Evolutionary conservation across 139 green algal genomes (phyloP).

Genomic region (Micromonas commoda): DNA sequence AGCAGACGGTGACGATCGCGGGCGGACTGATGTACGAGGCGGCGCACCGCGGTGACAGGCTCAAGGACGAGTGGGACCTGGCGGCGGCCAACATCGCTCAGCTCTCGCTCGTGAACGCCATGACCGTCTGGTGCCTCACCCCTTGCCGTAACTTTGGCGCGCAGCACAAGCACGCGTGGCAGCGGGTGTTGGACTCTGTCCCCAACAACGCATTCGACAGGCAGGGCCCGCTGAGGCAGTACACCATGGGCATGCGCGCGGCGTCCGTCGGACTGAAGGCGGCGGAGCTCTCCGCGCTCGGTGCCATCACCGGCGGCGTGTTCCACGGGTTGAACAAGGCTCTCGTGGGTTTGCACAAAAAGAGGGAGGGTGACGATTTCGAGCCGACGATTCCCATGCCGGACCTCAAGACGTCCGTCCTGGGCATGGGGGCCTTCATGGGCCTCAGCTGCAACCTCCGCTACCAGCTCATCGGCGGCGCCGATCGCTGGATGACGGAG

Average conservation of each 20-base stretch:
- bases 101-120: conserved; percentile 68
- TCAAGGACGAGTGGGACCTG: conserved; percentile 80
- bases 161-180: conserved; percentile 72
- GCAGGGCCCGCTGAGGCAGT: conserved; percentile 68
- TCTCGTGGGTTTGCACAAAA: conserved; percentile 44
- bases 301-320: conserved; percentile 44
- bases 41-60: conserved; percentile 52
- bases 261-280: conserved; percentile 69
- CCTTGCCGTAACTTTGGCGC: conserved; percentile 69
- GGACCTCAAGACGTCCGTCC: conserved; percentile 44
- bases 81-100: conserved; percentile 77
- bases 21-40: conserved; percentile 70
- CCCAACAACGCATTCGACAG: conserved; percentile 79
- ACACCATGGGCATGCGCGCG: conserved; percentile 54
- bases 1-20: conserved; percentile 70
- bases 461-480: conserved; percentile 85
- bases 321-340: conserved; percentile 27
- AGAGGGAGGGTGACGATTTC: conserved; percentile 32
- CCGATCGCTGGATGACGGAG: conserved; percentile 82
- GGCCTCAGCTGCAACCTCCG: conserved; percentile 76
- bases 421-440: conserved; percentile 70
- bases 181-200: conserved; percentile 60
- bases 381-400: conserved; percentile 69
- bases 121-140: conserved; percentile 78
- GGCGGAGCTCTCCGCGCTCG: conserved; percentile 72